These are phyloP conservation scores for Mycena haematopus DNA, from an alignment of 768 basidiomycete genomes.

Conservation along the genomic window DNA sequence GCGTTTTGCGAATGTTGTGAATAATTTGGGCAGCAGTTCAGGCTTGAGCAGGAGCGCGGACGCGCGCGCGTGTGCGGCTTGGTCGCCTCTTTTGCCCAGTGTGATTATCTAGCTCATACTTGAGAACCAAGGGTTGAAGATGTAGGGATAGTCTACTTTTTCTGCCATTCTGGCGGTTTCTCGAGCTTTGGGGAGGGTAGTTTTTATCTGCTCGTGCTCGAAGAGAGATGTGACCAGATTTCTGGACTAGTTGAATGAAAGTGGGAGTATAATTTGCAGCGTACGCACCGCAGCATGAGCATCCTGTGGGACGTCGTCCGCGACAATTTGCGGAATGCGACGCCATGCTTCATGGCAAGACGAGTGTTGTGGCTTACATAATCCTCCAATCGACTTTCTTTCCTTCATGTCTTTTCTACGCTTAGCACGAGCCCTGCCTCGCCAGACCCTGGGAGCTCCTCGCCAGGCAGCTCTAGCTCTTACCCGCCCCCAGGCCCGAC, in stretches of 20 bases:
- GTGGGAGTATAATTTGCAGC: background rate
- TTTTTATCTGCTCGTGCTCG: conserved; percentile 94
- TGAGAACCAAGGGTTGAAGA: background rate
- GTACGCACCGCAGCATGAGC: conserved; percentile 85
- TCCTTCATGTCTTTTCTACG: conserved; percentile 60
- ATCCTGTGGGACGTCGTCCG: conserved; percentile 91
- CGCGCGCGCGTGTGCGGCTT: conserved; percentile 72
- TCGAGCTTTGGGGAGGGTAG: conserved; percentile 93
- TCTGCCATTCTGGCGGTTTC: conserved; percentile 92
- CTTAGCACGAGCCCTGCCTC: conserved; percentile 48
- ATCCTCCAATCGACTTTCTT: conserved; percentile 13
- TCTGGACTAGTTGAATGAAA: conserved; percentile 47
- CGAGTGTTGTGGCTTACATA: conserved; percentile 21
- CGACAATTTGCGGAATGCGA: conserved; percentile 91
- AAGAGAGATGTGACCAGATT: conserved; percentile 95
- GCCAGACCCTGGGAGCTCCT: conserved; percentile 43
- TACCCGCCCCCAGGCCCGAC: conserved; percentile 47
- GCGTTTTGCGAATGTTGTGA: conserved; percentile 77
- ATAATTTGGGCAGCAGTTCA: conserved; percentile 79
- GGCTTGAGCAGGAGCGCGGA: conserved; percentile 81
- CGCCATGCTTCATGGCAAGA: conserved; percentile 86
- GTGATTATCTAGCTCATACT: conserved; percentile 75
- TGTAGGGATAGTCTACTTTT: conserved; percentile 58
- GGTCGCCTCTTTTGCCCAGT: conserved; percentile 84
- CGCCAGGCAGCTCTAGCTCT: conserved; percentile 46